These are phyloP conservation scores for Rhodamnia rubescens DNA, from an alignment of 345 rosid genomes.

Conservation along the genomic window DNA sequence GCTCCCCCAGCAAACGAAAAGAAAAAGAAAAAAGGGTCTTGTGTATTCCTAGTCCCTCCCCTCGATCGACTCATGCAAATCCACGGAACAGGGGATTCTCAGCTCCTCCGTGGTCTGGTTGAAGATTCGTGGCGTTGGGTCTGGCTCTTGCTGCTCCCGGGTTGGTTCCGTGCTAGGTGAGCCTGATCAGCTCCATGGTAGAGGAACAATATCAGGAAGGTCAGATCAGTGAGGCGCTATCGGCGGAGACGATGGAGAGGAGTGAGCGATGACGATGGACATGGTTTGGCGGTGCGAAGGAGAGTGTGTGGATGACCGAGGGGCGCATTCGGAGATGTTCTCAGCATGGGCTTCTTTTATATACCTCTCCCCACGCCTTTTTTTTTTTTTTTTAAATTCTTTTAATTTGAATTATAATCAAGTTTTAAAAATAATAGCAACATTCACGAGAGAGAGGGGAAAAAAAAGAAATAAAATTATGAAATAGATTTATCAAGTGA, in stretches of 20 bases:
- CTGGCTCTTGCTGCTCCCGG: neutral
- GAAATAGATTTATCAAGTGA: neutral
- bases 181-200: neutral
- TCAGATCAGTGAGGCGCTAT: neutral
- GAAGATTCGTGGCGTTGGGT: neutral
- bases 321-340: too few relatives aligned
- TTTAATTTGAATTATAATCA: too few relatives aligned
- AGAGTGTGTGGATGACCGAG: too few relatives aligned
- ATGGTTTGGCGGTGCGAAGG: neutral
- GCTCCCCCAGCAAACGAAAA: neutral
- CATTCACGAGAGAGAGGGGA: too few relatives aligned
- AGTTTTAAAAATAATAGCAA: too few relatives aligned
- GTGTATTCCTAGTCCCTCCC: neutral
- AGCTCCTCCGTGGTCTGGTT: neutral
- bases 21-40: too few relatives aligned
- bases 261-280: neutral
- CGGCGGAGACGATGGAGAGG: neutral
- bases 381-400: too few relatives aligned
- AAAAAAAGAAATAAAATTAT: neutral
- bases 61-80: neutral
- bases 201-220: neutral
- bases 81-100: neutral
- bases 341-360: too few relatives aligned
- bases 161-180: neutral
- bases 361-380: too few relatives aligned